Base-by-base conservation (phyloP, 2,329 filamentous ascomycete genomes). In the Fusarium nelsonii region DNA sequence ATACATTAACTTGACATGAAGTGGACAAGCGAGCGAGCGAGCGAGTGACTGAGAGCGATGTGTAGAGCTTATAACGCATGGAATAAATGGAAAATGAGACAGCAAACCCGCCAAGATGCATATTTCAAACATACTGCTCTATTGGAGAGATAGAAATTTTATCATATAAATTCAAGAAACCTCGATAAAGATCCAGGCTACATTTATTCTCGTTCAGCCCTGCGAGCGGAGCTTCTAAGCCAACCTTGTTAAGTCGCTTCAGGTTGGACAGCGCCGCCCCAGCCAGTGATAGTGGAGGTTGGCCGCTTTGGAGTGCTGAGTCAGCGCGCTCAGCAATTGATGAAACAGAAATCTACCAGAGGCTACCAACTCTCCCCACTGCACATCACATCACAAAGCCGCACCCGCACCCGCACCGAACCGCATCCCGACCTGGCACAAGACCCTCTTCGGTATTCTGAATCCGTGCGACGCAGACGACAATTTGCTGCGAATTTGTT, bases 361-460 rank as follows among this genome's bases (percentile, higher is more conserved):
- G 72, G 64, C 71, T 73, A 71, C 66, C 74, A 80, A 80, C 77
- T 77, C 77, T 79, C 72, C 72, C 78, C 78, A 76, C 68, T 79
- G 78, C 78, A 80, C 72, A 78, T 71, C 75, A 77, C 73, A 63
- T 71, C 75, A 78, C 73, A 63, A 70, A 64, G 72, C 69, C 67
- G 69, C 52, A 34, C 37, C 50, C 37, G 15, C 49, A 52, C 49
- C 49, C 36, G 50, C 70, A 69, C 71, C 54, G 64, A 55, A 54
- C 69, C 67, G 65, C 73, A 71, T 72, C 57, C 66, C 51, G 37
- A 68, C 63, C 68, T 62, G 64, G 59, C 55, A 70, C 68, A 70
- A 71, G 58, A 58, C 58, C 58, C 65, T 59, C 57, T 46, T 57
- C 40, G 33, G 66, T 50, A 49, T 48, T 41, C 55, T 60, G 46